Evolutionary conservation across 345 rosid species (phyloP).

Genomic region (Eucalyptus sp.): DNA sequence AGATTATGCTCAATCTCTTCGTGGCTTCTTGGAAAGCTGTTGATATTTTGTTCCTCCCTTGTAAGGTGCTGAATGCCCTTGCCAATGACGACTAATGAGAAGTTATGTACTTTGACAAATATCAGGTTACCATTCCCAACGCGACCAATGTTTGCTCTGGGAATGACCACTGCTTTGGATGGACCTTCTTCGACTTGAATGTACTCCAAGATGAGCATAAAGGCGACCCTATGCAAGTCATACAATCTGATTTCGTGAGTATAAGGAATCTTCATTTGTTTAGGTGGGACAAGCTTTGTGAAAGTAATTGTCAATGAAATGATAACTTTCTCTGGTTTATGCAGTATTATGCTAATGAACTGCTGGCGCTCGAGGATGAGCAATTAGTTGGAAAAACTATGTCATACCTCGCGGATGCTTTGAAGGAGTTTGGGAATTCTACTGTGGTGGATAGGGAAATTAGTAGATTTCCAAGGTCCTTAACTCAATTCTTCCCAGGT

Average conservation of each 20-base stretch:
- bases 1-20: neutral
- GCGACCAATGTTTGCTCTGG: slow-evolving; percentile 37
- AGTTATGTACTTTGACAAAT: neutral
- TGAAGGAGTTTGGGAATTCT: slow-evolving; percentile 24
- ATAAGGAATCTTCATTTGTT: neutral
- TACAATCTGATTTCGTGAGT: slow-evolving; percentile 49
- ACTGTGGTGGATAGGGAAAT: slow-evolving; percentile 24
- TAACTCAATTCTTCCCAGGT: slow-evolving; percentile 59
- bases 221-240: slow-evolving; percentile 12
- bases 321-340: neutral
- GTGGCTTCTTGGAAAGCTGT: neutral
- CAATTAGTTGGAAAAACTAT: slow-evolving; percentile 16
- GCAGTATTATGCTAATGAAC: slow-evolving; percentile 42
- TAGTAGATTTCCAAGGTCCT: slow-evolving; percentile 25
- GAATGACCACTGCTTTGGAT: slow-evolving; percentile 26
- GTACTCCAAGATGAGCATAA: slow-evolving; percentile 31
- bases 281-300: neutral
- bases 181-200: slow-evolving; percentile 51
- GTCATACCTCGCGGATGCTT: slow-evolving; percentile 25
- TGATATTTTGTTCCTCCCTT: neutral
- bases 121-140: slow-evolving; percentile 37
- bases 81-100: neutral
- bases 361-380: slow-evolving; percentile 34
- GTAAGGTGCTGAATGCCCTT: neutral
- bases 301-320: neutral